Conservation (phyloP, 2,329 filamentous ascomycete species). For the Epicoccum nigrum region DNA sequence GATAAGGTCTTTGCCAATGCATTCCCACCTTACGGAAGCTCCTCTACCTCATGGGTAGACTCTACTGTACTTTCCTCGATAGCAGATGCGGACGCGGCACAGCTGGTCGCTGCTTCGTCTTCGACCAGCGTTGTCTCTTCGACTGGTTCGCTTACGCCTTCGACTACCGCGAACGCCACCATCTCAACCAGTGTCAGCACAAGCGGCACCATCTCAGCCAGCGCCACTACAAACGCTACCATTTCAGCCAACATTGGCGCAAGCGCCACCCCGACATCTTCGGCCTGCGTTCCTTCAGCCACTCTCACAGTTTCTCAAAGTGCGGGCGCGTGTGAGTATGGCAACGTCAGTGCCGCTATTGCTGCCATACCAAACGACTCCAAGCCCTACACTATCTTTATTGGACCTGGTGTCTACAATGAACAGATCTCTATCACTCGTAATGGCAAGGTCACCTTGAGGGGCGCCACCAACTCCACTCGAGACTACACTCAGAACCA, state of each 20-base stretch:
- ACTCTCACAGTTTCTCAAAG: slow-evolving; percentile 42
- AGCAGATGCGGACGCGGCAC: slow-evolving; percentile 36
- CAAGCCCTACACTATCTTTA: slow-evolving; percentile 49
- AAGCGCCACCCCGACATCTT: slow-evolving; percentile 4
- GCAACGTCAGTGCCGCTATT: slow-evolving; percentile 53
- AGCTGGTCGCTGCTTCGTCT: slow-evolving; percentile 20
- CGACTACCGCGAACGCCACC: slow-evolving; percentile 19
- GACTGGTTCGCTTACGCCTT: slow-evolving; percentile 3
- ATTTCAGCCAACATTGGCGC: slow-evolving; percentile 18
- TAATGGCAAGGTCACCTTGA: slow-evolving; percentile 52
- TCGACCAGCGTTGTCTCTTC: slow-evolving; percentile 19
- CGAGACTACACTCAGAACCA: slow-evolving; percentile 48
- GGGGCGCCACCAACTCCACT: slow-evolving; percentile 40
- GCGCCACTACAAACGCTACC: no score
- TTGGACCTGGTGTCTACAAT: slow-evolving; percentile 51
- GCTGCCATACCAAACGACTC: slow-evolving; percentile 52
- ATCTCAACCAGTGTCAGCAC: slow-evolving; percentile 6
- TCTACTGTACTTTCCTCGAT: slow-evolving; percentile 42
- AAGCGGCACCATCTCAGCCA: no score
- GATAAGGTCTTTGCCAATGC: slow-evolving; percentile 46
- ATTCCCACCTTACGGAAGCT: slow-evolving; percentile 42
- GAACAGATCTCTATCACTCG: slow-evolving; percentile 52
- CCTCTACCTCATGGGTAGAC: slow-evolving; percentile 49
- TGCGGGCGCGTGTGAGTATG: slow-evolving; percentile 46
- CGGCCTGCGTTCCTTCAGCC: slow-evolving; percentile 37